Evolutionary conservation across 257 asterid genomes (phyloP), one percentile per base, ranked within the genome.

Genomic region (Solanum paucissectum): DNA sequence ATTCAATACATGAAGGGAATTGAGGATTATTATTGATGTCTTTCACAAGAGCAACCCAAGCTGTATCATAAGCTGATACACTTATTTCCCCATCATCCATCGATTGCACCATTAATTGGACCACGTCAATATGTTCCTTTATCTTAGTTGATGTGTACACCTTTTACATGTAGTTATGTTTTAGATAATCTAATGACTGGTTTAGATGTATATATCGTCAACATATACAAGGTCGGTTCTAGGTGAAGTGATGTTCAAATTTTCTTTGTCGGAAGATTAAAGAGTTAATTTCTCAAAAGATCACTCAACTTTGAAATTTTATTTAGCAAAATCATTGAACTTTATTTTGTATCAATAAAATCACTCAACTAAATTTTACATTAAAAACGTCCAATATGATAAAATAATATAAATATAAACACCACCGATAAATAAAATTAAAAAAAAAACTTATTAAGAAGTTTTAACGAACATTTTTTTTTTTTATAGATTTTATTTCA

Each of bases 31-130:
- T 92, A 52, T 81, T 76, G 3, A 89, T 49, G 34, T 93, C 95
- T 58, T 91, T 93, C 87, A 97, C 96, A 20, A 96, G 90, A 34
- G 98, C 98, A 88, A 93, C 98, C 98, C 98, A 97, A 4, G 99
- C 98, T 7, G 98, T 94, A 92, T 97, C 60, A 89, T 94, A 96
- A 1, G 98, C 95, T 3, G 99, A 95, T 34, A 92, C 37, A 38
- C 87, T 93, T 86, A 93, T 96, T 83, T 93, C 94, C 3, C 99
- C 99, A 62, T 96, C 98, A 25, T 92, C 96, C 97, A 96, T 95
- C 0, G 95, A 92, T 2, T 52, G 49, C 16, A 96, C 76, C 91
- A 92, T 93, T 27, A 91, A 55, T n/a, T 92, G 87, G 14, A 93
- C 42, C 38, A 83, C 10, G 21, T 87, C 90, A 10, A 55, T 88